Evolutionary conservation across 768 basidiomycete species (phyloP), one percentile per base, ranked within the genome.

Genomic region (Hypholoma fasciculare): DNA sequence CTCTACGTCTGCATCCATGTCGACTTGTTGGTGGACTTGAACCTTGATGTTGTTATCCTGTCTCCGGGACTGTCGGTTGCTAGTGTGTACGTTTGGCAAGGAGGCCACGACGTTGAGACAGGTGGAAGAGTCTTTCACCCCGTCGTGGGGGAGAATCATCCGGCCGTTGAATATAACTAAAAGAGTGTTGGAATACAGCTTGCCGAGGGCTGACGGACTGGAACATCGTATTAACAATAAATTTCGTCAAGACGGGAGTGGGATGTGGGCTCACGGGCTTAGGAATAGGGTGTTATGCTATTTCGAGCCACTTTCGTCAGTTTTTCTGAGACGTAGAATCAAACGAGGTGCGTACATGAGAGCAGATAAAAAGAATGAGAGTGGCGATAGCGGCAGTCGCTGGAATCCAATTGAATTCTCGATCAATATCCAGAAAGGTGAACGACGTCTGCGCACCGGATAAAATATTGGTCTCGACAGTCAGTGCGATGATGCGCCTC

Each of bases 401-500:
- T 54, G 53, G n/a, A 12, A 6, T 23, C 4, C 2, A 2, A 7
- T 3, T 14, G 16, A 42, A 26, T n/a, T 23, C 4, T 23, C 4
- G 4, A 23, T 11, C 13, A 9, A 6, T 27, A 30, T 16, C 5
- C 13, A 0, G 13, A 44, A 0, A 6, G 7, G 27, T n/a, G 8
- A 9, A 42, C 23, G n/a, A 19, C n/a, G 26, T 8, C 7, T 8
- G 11, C 5, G 12, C 23, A 54, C 53, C 53, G 46, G 53, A 54
- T 30, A 54, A 16, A 5, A 42, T 9, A n/a, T 54, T 54, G 7
- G 53, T 54, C 30, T 54, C 53, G 26, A 54, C 37, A 6, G 53
- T 54, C n/a, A 54, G 26, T 34, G 53, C 53, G 26, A 54, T 54
- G 30, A 54, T 36, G 27, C 53, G 53, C n/a, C 44, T 54, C 43